Base-by-base conservation (phyloP, 1,139 yeast species). In the Blastobotrys persicus region DNA sequence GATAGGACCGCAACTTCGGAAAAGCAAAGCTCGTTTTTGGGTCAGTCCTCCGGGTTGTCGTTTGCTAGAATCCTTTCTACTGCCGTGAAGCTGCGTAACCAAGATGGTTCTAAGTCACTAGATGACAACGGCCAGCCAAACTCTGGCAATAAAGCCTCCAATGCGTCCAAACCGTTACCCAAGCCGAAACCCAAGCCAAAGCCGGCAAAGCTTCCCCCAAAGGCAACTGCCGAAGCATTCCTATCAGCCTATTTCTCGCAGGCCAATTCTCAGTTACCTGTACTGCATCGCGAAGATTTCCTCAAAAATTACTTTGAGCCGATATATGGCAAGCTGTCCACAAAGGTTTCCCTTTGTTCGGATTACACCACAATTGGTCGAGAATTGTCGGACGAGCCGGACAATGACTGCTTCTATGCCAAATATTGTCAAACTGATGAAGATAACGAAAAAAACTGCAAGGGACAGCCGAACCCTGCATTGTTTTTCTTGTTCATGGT, bases 221-320 rank as follows among this genome's bases (percentile, higher is more conserved):
- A 86, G 59, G 69, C 72, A 18, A 78, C 81, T 16, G 96, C 96
- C 0, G 80, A 85, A 58, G 75, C 75, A 48, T 76, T 86, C 47
- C 62, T 88, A n/a, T 76, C 79, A 45, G 73, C 80, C 2, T 88
- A 77, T 65, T 89, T 89, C 62, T 79, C 87, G 18, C 92, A 85
- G 59, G 79, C 92, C 14, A 88, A 88, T 62, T 73, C 95, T 2
- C 96, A 88, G 64, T 63, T 86, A 35, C 96, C 96, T 0, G 75
- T 88, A 3, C 67, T 89, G 46, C 96, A 89, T 63, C 76, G 96
- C 34, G 95, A 88, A 59, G 80, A 78, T 55, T 88, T 88, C 60
- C 65, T 89, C 41, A 70, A 71, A 46, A 72, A 74, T 41, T 82
- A 81, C 61, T 89, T 85, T 62, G 78, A 80, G 53, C 96, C 96